Evolutionary conservation across 2,329 filamentous ascomycete genomes (phyloP).

Genomic region (Diaporthe caulivora): DNA sequence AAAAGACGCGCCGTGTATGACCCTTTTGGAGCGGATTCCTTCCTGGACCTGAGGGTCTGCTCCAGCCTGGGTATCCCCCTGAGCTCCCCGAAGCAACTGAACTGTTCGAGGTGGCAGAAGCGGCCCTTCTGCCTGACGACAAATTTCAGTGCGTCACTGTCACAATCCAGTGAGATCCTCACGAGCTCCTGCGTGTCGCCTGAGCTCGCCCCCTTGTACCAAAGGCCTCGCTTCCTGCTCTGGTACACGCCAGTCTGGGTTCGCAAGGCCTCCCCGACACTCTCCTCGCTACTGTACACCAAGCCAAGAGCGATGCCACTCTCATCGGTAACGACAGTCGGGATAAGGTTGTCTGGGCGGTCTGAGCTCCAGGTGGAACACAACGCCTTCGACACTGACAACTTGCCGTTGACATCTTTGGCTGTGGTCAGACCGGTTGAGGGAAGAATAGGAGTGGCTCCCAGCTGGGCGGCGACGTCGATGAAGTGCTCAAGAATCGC

Average conservation of each 20-base stretch:
- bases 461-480: constrained; percentile 60
- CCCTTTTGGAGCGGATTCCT: constrained; percentile 83
- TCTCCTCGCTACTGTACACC: constrained; percentile 95
- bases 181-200: constrained; percentile 94
- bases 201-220: constrained; percentile 96
- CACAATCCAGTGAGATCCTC: constrained; percentile 88
- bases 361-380: constrained; percentile 84
- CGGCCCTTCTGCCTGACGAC: constrained; percentile 89
- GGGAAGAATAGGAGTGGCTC: constrained; percentile 80
- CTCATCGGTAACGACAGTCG: constrained; percentile 93
- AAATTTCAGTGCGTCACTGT: constrained; percentile 92
- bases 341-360: constrained; percentile 83
- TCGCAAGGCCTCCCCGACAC: constrained; percentile 85
- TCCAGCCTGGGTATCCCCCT: constrained; percentile 86
- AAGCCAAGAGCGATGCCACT: constrained; percentile 85
- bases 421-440: constrained; percentile 78
- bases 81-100: constrained; percentile 91
- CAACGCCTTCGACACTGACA: constrained; percentile 79
- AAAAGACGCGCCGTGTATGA: constrained; percentile 96
- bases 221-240: constrained; percentile 93
- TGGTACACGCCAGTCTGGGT: constrained; percentile 90
- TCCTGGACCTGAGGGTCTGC: constrained; percentile 86
- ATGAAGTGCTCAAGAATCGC: constrained; percentile 59
- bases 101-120: constrained; percentile 94
- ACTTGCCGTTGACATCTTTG: constrained; percentile 67